These are phyloP conservation scores for Pistacia integerrima DNA, from an alignment of 345 rosid species.

Conservation along the genomic window DNA sequence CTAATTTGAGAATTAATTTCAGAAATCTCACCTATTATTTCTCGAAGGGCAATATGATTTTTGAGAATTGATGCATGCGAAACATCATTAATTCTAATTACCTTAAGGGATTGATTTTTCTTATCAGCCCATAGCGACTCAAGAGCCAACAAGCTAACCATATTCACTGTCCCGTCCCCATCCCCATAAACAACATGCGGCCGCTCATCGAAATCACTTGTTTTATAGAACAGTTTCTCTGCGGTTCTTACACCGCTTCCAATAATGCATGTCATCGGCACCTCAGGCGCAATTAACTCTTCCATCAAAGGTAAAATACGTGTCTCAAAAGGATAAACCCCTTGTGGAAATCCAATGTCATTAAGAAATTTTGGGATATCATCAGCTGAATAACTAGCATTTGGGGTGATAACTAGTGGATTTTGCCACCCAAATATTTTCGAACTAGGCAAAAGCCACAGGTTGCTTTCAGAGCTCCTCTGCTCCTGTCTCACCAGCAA, in stretches of 20 bases:
- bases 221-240: conserved; percentile 54
- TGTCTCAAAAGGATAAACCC: conserved; percentile 53
- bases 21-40: conserved; percentile 48
- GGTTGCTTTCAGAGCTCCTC: conserved; percentile 78
- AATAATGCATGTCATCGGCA: conserved; percentile 66
- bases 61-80: conserved; percentile 65
- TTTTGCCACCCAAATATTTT: conserved; percentile 39
- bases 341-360: conserved; percentile 68
- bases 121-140: conserved; percentile 43
- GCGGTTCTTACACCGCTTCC: conserved; percentile 65
- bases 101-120: conserved; percentile 43
- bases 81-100: conserved; percentile 42
- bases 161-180: conserved; percentile 85
- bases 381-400: conserved; percentile 48
- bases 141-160: conserved; percentile 63
- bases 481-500: conserved; percentile 69
- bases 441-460: conserved; percentile 80
- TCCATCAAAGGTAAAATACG: conserved; percentile 60
- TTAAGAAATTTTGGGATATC: conserved; percentile 50
- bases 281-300: conserved; percentile 40
- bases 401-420: conserved; percentile 54
- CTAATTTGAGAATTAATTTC: conserved; percentile 38
- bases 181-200: conserved; percentile 75
- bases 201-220: conserved; percentile 55
- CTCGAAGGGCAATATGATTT: conserved; percentile 44